phyloP scores from a whole-genome alignment of 805 yeast species.

The Kodamaea hsintzibuensis region DNA sequence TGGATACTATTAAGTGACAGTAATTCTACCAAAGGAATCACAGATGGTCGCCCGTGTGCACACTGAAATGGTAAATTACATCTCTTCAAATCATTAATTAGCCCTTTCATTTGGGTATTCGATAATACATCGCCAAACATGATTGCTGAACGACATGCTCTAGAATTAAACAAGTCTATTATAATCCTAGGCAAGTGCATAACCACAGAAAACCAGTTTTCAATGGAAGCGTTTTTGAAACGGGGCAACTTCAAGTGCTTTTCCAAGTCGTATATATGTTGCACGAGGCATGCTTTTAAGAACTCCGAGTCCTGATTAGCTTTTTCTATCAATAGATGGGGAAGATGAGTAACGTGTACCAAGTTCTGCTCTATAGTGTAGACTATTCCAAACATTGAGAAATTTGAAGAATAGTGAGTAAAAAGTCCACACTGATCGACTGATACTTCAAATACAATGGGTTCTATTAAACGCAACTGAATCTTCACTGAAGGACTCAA shows the following conservation, averaged over 20 bases:
- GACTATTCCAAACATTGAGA: conserved; percentile 20
- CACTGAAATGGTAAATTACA: conserved; percentile 73
- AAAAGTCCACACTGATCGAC: conserved; percentile 28
- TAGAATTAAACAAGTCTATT: conserved; percentile 52
- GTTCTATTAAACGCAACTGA: conserved; percentile 8
- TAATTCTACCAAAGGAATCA: conserved; percentile 47
- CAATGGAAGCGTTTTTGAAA: neutral
- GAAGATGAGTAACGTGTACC: conserved; percentile 43
- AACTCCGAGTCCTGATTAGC: conserved; percentile 24
- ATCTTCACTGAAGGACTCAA: conserved; percentile 15
- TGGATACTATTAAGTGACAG: too few species aligned
- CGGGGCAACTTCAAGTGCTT: conserved; percentile 23
- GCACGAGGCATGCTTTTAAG: conserved; percentile 41
- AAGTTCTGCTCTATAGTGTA: conserved; percentile 8
- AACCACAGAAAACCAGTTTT: conserved; percentile 23
- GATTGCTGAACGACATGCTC: conserved; percentile 68
- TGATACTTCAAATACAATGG: conserved; percentile 19
- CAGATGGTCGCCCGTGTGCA: conserved; percentile 84
- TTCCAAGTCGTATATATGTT: conserved; percentile 47
- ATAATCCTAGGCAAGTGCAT: conserved; percentile 50
- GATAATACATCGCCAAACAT: conserved; percentile 66
- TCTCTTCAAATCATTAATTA: conserved; percentile 42
- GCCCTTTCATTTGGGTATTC: conserved; percentile 39
- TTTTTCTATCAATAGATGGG: conserved; percentile 40
- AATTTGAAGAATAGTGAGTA: conserved; percentile 12